Conservation (phyloP, 108 stramenopile genomes). For the Bacterosira constricta region DNA sequence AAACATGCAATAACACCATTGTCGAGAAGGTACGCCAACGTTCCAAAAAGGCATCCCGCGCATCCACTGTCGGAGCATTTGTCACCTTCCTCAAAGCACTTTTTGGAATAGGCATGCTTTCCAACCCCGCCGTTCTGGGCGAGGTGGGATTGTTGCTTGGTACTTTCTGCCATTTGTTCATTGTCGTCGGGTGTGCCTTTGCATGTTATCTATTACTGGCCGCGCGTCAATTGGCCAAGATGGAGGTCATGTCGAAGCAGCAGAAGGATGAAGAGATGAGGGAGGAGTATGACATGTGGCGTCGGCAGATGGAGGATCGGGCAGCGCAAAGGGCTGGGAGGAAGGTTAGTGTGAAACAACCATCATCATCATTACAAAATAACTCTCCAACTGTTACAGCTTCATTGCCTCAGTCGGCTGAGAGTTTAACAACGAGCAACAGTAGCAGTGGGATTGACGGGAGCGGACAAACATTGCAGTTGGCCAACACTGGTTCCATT, state of each 20-base stretch:
- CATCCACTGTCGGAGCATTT: constrained; percentile 49
- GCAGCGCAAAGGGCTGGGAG: background rate
- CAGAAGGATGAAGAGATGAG: constrained; percentile 9
- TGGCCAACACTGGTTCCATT: background rate
- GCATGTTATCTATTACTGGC: constrained; percentile 48
- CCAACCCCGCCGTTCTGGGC: constrained; percentile 47
- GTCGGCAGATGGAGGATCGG: constrained; percentile 1
- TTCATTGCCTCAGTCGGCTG: background rate
- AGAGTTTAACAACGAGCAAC: background rate
- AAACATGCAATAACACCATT: constrained; percentile 40
- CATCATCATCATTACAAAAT: background rate
- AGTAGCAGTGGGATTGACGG: constrained; percentile 1
- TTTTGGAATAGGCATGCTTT: constrained; percentile 50
- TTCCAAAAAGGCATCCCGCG: constrained; percentile 26
- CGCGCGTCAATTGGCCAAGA: constrained; percentile 42
- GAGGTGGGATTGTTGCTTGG: constrained; percentile 51
- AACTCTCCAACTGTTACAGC: background rate
- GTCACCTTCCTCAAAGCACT: constrained; percentile 51
- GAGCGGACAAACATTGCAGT: background rate
- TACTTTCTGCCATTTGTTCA: constrained; percentile 49
- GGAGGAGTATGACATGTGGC: constrained; percentile 12
- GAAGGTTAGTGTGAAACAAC: background rate
- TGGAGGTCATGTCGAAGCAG: constrained; percentile 21
- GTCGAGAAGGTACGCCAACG: constrained; percentile 25
- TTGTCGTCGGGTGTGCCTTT: constrained; percentile 46